phyloP scores from a whole-genome alignment of 2,329 filamentous ascomycete species.

The Epichloe elymi region DNA sequence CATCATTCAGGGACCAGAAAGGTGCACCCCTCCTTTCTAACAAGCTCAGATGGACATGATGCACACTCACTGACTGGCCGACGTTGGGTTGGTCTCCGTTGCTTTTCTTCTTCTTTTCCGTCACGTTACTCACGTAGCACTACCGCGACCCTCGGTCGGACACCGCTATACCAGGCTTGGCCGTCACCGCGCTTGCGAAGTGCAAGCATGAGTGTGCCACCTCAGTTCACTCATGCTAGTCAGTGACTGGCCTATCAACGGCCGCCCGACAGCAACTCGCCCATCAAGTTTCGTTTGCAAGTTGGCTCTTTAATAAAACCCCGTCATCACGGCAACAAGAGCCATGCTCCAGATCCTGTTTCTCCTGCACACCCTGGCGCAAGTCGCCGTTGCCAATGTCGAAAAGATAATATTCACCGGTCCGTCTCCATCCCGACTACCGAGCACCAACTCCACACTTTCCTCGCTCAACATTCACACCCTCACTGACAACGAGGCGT shows the following conservation, averaged over 20 bases:
- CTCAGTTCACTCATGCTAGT: no score
- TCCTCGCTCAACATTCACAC: slow-evolving; percentile 48
- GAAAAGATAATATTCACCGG: slow-evolving; percentile 92
- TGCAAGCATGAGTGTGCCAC: no score
- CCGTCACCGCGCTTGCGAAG: not conserved
- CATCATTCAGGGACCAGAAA: no score
- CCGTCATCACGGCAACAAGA: not conserved
- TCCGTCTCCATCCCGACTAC: slow-evolving; percentile 44
- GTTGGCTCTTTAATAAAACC: not conserved
- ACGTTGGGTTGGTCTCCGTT: no score
- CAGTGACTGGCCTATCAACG: no score
- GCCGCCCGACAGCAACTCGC: no score
- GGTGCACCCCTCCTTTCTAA: no score
- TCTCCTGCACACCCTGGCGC: slow-evolving; percentile 3
- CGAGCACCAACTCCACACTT: slow-evolving; percentile 24
- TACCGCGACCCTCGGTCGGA: not conserved
- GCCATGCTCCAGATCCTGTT: not conserved
- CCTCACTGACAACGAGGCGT: slow-evolving; percentile 44
- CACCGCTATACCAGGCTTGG: not conserved
- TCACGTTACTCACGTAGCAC: not conserved
- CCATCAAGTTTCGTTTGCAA: not conserved
- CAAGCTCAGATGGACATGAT: no score
- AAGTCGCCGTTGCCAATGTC: slow-evolving; percentile 51
- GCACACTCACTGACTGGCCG: no score
- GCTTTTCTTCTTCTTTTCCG: no score